Evolutionary conservation across 1,139 yeast genomes (phyloP).

Genomic region (Candida glucosophila): DNA sequence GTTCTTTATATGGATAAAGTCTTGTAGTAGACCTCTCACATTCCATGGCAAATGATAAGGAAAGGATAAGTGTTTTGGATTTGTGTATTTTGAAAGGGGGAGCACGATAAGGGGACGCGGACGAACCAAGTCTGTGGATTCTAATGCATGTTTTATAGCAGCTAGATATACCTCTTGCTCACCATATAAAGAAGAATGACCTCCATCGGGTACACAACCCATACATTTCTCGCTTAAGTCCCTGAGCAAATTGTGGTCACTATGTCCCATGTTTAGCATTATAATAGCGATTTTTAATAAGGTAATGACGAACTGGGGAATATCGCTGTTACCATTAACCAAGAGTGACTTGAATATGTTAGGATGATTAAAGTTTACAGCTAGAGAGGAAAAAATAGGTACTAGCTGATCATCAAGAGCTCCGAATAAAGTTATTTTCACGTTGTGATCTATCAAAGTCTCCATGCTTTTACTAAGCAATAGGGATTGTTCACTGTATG

Average conservation of each 20-base stretch:
- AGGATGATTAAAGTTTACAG: constrained; percentile 40
- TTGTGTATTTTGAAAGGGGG: constrained; percentile 1
- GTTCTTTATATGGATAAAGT: constrained; percentile 28
- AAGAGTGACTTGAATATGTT: constrained; percentile 39
- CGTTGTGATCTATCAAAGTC: constrained; percentile 27
- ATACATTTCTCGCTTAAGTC: constrained; percentile 25
- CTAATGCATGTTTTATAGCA: constrained; percentile 26
- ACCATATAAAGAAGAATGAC: constrained; percentile 21
- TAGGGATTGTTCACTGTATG: constrained; percentile 21
- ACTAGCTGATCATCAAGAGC: constrained; percentile 37
- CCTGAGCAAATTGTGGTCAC: constrained; percentile 23
- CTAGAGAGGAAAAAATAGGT: constrained; percentile 38
- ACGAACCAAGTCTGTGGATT: constrained; percentile 25
- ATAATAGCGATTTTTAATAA: constrained; percentile 26
- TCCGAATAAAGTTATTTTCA: constrained; percentile 43
- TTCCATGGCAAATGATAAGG: constrained; percentile 32
- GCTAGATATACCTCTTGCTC: constrained; percentile 19
- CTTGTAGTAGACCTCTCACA: constrained; percentile 28
- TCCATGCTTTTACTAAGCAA: constrained; percentile 24
- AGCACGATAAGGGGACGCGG: constrained; percentile 6
- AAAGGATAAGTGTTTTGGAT: not conserved
- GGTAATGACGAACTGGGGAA: constrained; percentile 21
- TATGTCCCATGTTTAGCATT: constrained; percentile 30
- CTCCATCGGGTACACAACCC: constrained; percentile 17
- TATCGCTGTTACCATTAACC: constrained; percentile 17